Conservation (phyloP, 495 filamentous ascomycete species). For the Extremus antarcticus region DNA sequence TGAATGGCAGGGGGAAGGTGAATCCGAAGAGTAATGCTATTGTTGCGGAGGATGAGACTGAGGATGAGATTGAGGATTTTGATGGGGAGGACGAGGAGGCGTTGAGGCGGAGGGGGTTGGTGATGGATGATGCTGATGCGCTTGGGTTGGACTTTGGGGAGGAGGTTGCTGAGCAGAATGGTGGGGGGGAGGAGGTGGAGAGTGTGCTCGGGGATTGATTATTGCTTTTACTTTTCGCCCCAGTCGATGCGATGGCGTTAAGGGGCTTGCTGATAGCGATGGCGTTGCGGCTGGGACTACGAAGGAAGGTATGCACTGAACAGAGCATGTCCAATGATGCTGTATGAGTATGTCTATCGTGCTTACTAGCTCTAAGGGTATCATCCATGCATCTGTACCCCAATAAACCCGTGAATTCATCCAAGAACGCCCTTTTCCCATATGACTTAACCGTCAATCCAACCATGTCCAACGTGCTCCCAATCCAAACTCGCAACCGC, state of each 20-base stretch:
- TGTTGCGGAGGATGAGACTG: slow-evolving; percentile 30
- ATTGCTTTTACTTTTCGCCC: not conserved
- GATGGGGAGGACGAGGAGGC: slow-evolving; percentile 35
- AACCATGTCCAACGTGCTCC: slow-evolving; percentile 13
- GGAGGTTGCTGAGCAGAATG: slow-evolving; percentile 49
- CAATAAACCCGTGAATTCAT: too few relatives aligned
- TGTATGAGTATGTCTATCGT: not conserved
- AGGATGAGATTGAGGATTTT: slow-evolving; percentile 20
- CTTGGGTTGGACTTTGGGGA: slow-evolving; percentile 46
- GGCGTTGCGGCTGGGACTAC: not conserved
- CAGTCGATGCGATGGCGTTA: not conserved
- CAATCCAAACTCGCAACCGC: slow-evolving; percentile 40
- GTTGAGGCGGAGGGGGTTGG: slow-evolving; percentile 26
- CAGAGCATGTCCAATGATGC: too few relatives aligned
- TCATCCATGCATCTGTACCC: not conserved
- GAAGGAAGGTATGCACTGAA: not conserved
- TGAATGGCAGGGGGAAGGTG: slow-evolving; percentile 10
- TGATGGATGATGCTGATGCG: slow-evolving; percentile 63
- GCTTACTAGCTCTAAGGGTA: not conserved
- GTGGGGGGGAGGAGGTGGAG: slow-evolving; percentile 41
- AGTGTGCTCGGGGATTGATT: slow-evolving; percentile 39
- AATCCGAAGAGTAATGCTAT: slow-evolving; percentile 18
- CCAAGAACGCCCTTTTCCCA: too few relatives aligned
- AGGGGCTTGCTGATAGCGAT: not conserved
- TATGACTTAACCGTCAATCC: not conserved